These are phyloP conservation scores for Cladosporium sp. DNA, from an alignment of 2,329 filamentous ascomycete species.

Conservation along the genomic window DNA sequence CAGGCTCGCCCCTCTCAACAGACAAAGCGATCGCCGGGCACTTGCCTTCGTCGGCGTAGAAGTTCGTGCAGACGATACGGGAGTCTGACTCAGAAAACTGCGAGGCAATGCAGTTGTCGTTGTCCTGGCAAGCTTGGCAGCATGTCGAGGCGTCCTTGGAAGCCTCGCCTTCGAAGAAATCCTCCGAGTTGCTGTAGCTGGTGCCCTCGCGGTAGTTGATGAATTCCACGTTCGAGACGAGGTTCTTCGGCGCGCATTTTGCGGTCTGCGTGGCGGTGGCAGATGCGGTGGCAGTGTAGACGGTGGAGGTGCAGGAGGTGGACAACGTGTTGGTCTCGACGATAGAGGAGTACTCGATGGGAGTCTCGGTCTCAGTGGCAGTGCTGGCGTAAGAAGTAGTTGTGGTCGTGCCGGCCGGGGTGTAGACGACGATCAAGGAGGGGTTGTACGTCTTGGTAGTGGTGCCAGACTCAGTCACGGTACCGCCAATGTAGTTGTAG, in stretches of 20 bases:
- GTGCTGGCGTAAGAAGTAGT: not conserved
- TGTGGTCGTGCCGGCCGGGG: not conserved
- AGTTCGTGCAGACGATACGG: too few species aligned
- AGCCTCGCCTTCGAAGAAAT: not conserved
- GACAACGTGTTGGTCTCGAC: not conserved
- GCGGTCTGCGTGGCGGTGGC: not conserved
- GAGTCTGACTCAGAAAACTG: too few species aligned
- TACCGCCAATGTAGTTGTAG: not conserved
- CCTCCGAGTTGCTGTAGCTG: not conserved
- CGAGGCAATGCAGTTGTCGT: not conserved
- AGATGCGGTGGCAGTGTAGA: slow-evolving; percentile 3
- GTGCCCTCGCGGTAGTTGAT: not conserved
- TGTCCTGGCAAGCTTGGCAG: slow-evolving; percentile 1
- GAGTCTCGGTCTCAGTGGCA: not conserved
- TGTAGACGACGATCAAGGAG: not conserved
- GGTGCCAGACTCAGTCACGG: not conserved
- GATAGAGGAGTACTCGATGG: not conserved
- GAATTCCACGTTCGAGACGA: not conserved
- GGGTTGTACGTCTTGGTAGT: not conserved
- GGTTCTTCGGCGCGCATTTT: slow-evolving; percentile 2
- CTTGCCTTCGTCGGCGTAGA: too few species aligned
- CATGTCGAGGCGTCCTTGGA: not conserved
- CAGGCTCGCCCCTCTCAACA: too few species aligned
- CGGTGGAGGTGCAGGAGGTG: not conserved
- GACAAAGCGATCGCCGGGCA: too few species aligned